phyloP scores from a whole-genome alignment of 2,329 filamentous ascomycete species.

The Nakataea oryzae region DNA sequence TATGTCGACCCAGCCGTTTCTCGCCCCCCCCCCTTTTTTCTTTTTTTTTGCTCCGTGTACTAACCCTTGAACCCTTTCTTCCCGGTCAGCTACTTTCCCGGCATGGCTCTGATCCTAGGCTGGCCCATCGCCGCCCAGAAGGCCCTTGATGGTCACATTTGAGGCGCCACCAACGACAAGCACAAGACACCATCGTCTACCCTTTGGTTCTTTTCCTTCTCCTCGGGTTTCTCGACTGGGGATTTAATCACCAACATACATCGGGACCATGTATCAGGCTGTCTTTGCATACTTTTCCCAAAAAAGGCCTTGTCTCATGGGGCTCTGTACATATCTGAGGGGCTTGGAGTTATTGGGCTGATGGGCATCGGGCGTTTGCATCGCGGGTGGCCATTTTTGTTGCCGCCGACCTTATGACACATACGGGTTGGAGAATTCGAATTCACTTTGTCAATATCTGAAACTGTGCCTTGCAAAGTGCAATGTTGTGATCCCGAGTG shows the following conservation, averaged over 20 bases:
- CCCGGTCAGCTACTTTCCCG: slow-evolving; percentile 22
- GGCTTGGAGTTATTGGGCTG: neutral
- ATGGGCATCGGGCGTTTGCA: neutral
- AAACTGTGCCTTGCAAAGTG: no score
- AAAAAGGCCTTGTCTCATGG: neutral
- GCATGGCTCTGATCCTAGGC: slow-evolving; percentile 20
- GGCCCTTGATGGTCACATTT: slow-evolving; percentile 16
- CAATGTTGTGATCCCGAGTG: neutral
- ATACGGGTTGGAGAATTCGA: neutral
- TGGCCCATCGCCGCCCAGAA: slow-evolving; percentile 21
- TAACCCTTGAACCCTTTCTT: slow-evolving; percentile 3
- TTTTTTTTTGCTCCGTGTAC: neutral
- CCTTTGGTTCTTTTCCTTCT: neutral
- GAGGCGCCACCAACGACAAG: neutral
- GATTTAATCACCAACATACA: neutral
- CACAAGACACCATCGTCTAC: neutral
- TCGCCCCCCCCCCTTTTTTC: neutral
- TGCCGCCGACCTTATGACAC: neutral
- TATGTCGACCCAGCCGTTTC: slow-evolving; percentile 15
- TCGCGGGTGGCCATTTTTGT: neutral
- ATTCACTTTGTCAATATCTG: neutral
- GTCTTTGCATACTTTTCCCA: neutral
- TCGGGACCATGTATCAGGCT: neutral
- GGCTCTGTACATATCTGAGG: neutral
- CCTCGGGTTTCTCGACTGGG: neutral